Conservation (phyloP, 2,329 filamentous ascomycete species). For the Chaetomium sp. region DNA sequence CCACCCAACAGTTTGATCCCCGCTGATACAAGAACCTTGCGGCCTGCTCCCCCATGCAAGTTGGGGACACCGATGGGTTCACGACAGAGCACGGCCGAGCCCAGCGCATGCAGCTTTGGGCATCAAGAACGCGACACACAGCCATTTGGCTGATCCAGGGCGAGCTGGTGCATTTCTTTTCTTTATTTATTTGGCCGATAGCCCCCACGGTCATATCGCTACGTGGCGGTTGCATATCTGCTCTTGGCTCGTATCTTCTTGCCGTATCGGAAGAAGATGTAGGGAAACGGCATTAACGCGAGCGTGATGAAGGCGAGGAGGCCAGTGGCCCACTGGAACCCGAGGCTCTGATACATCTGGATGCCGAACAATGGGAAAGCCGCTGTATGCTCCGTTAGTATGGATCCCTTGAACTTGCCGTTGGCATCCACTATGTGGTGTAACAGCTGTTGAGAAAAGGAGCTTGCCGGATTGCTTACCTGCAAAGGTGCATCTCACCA, state of each 20-base stretch:
- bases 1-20: neutral
- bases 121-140: neutral
- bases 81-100: conserved; percentile 9
- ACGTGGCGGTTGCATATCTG: conserved; percentile 39
- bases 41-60: conserved; percentile 5
- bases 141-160: conserved; percentile 5
- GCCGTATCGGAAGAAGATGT: conserved; percentile 55
- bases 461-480: conserved; percentile 34
- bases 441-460: conserved; percentile 15
- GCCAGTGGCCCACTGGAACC: conserved; percentile 62
- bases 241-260: conserved; percentile 51
- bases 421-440: neutral
- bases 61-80: neutral
- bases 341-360: conserved; percentile 64
- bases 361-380: conserved; percentile 70
- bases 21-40: neutral
- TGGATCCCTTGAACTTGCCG: neutral
- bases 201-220: no score
- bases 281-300: conserved; percentile 58
- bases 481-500: conserved; percentile 71
- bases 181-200: no score
- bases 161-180: neutral
- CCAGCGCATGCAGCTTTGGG: neutral
- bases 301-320: conserved; percentile 56
- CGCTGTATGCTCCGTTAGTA: conserved; percentile 37